These are phyloP conservation scores for Hemisphaericaspora xylanilytica DNA, from an alignment of 1,139 yeast species.

Conservation along the genomic window DNA sequence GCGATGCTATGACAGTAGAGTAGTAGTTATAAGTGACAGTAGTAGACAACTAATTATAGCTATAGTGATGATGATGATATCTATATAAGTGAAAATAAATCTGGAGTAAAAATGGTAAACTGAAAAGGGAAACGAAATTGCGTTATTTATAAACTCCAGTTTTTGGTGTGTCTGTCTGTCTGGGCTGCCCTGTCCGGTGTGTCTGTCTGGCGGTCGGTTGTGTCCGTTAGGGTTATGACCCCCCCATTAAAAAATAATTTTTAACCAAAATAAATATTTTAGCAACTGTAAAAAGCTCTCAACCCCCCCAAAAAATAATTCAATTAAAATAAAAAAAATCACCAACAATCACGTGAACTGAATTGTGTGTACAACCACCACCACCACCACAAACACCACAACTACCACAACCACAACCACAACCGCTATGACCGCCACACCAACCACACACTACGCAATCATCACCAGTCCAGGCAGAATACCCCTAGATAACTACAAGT, in stretches of 20 bases:
- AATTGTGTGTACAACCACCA: slow-evolving; percentile 2
- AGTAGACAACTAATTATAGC: no score
- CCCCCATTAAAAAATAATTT: background rate
- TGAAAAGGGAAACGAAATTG: no score
- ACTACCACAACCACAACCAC: slow-evolving; percentile 1
- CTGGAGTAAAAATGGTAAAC: no score
- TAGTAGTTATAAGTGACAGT: no score
- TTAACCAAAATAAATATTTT: background rate
- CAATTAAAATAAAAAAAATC: slow-evolving; percentile 1
- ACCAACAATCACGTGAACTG: slow-evolving; percentile 2
- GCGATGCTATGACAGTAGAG: no score
- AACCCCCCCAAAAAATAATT: background rate
- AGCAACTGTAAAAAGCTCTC: background rate
- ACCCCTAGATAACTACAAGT: no score
- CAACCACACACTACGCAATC: no score
- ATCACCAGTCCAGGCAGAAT: no score
- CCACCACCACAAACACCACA: slow-evolving; percentile 3
- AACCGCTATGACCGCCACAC: background rate
- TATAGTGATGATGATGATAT: no score
- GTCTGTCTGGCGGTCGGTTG: background rate
- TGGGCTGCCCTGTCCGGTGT: background rate
- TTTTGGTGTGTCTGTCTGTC: no score
- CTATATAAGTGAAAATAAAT: no score
- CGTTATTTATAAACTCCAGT: no score
- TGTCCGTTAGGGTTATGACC: background rate